Evolutionary conservation across 179 eudicot species (phyloP).

Genomic region (Heliamphora pulchella): DNA sequence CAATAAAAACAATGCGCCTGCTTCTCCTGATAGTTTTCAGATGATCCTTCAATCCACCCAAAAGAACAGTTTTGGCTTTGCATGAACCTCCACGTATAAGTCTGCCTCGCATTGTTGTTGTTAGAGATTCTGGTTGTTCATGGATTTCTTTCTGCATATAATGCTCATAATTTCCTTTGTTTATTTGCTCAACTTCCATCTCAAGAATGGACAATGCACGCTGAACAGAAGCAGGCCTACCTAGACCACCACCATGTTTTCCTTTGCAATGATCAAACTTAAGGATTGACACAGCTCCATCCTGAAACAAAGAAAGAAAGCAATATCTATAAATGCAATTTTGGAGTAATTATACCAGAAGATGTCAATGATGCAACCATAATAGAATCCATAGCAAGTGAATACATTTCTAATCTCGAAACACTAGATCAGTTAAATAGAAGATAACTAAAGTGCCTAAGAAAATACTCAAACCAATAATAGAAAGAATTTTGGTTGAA

Average conservation of each 20-base stretch:
- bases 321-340: background rate
- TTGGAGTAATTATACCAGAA: background rate
- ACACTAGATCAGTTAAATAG: background rate
- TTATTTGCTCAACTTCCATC: conserved; percentile 99
- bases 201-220: conserved; percentile 88
- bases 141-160: conserved; percentile 99
- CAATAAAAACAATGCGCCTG: conserved; percentile 84
- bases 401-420: background rate
- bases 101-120: conserved; percentile 92
- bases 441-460: background rate
- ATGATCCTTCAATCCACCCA: conserved; percentile 93
- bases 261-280: conserved; percentile 71
- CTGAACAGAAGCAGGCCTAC: conserved; percentile 84
- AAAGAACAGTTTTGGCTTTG: conserved; percentile 79
- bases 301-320: conserved; percentile 33
- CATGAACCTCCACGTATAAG: conserved; percentile 86
- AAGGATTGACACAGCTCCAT: conserved; percentile 78
- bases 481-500: background rate
- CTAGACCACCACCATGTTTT: conserved; percentile 43
- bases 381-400: background rate
- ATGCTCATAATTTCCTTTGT: conserved; percentile 90
- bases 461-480: background rate
- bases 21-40: conserved; percentile 94
- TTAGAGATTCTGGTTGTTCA: conserved; percentile 87
- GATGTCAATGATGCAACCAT: background rate